Conservation (phyloP, 169 alveolate species). For the Plasmodium knowlesi region DNA sequence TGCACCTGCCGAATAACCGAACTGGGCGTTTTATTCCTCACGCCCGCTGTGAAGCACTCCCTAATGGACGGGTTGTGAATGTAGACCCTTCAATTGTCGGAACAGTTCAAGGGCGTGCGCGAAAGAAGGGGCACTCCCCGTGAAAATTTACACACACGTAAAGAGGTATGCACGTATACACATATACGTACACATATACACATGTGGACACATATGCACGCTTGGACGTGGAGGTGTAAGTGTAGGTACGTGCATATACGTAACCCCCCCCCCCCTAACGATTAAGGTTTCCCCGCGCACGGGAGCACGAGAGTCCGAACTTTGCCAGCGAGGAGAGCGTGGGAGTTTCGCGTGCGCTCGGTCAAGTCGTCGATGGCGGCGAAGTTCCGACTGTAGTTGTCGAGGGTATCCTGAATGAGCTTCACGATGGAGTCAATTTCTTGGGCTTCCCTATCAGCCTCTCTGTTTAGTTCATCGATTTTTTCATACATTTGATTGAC, state of each 20-base stretch:
- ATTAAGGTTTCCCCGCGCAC: neutral
- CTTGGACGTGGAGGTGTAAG: neutral
- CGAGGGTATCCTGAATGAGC: constrained; percentile 37
- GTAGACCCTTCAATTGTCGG: neutral
- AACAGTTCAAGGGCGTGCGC: neutral
- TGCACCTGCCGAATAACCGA: neutral
- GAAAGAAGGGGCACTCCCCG: neutral
- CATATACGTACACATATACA: neutral
- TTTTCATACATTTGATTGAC: constrained; percentile 43
- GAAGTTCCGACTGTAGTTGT: constrained; percentile 20
- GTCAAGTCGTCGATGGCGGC: constrained; percentile 24
- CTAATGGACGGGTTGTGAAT: neutral
- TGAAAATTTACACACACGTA: neutral
- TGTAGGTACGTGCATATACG: neutral
- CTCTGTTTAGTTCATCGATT: constrained; percentile 8
- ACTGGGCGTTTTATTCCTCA: neutral
- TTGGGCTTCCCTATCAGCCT: constrained; percentile 28
- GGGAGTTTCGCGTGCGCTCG: constrained; percentile 43
- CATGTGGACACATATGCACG: no score
- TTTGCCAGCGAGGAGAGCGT: neutral
- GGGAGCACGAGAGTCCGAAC: constrained; percentile 8
- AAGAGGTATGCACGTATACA: neutral
- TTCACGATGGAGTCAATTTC: constrained; percentile 63
- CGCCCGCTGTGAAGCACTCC: neutral
- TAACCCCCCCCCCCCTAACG: no score